Evolutionary conservation across 345 rosid species (phyloP).

Genomic region (Corymbia maculata): DNA sequence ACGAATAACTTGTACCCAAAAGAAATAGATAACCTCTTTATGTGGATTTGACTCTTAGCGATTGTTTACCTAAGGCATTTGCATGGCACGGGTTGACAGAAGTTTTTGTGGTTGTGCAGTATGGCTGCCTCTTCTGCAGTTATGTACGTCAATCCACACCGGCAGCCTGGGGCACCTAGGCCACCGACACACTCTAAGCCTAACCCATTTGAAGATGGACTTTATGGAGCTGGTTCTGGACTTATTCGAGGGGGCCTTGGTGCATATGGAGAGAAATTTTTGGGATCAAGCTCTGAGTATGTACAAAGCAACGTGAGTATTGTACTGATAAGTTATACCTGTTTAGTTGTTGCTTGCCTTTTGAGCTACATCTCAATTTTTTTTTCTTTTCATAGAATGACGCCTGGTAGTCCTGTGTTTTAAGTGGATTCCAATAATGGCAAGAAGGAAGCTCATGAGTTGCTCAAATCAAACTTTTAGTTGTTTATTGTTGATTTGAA

Average conservation of each 20-base stretch:
- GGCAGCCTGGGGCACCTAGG: slow-evolving; percentile 57
- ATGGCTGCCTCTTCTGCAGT: slow-evolving; percentile 14
- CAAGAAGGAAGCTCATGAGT: not conserved
- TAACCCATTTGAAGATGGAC: slow-evolving; percentile 80
- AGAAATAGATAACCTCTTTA: not conserved
- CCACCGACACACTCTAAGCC: slow-evolving; percentile 56
- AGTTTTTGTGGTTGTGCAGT: not conserved
- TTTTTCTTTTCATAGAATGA: not conserved
- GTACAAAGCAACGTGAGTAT: slow-evolving; percentile 95
- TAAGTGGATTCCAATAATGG: not conserved
- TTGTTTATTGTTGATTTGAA: not conserved
- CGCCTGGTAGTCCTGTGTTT: not conserved
- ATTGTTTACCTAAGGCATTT: not conserved
- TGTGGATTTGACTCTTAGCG: not conserved
- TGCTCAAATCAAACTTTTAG: not conserved
- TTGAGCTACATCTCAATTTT: not conserved
- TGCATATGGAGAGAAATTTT: slow-evolving; percentile 82
- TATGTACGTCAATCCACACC: slow-evolving; percentile 70
- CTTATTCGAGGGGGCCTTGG: slow-evolving; percentile 79
- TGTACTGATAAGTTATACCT: not conserved
- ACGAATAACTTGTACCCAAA: not conserved
- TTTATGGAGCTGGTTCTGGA: slow-evolving; percentile 92
- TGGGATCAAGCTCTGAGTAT: slow-evolving; percentile 92
- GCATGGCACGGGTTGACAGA: not conserved
- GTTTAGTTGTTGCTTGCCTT: not conserved